These are phyloP conservation scores for Sugiyamaella americana DNA, from an alignment of 805 yeast species.

Conservation along the genomic window DNA sequence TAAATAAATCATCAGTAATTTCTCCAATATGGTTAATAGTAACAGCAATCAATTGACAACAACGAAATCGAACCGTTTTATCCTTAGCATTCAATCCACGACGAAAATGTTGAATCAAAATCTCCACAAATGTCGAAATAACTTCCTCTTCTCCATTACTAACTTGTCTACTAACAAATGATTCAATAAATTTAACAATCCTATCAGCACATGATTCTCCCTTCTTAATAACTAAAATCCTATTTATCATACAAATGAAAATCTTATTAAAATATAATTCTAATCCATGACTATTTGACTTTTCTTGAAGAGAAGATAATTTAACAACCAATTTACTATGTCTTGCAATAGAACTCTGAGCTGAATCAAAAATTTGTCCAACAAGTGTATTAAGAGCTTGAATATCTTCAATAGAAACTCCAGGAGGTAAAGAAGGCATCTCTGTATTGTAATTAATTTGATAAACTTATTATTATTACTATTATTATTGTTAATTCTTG, in stretches of 20 bases:
- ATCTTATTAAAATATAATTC: constrained; percentile 54
- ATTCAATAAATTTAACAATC: constrained; percentile 60
- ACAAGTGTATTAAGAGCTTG: constrained; percentile 14
- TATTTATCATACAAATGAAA: constrained; percentile 58
- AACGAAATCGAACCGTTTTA: constrained; percentile 71
- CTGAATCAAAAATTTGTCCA: constrained; percentile 70
- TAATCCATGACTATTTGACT: constrained; percentile 46
- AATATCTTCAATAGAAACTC: constrained; percentile 16
- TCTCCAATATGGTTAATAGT: constrained; percentile 68
- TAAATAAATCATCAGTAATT: constrained; percentile 65
- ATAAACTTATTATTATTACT: too few species aligned
- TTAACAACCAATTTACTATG: constrained; percentile 69
- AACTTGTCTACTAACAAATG: constrained; percentile 37
- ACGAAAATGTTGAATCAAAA: constrained; percentile 58
- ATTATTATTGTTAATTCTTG: too few species aligned
- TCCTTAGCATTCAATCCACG: constrained; percentile 74
- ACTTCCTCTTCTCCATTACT: constrained; percentile 31
- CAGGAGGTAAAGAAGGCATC: constrained; percentile 11
- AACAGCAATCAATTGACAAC: constrained; percentile 66
- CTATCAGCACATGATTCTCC: constrained; percentile 70
- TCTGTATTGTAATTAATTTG: too few species aligned
- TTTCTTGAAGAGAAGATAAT: constrained; percentile 47
- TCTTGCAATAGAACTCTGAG: constrained; percentile 66
- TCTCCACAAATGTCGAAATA: constrained; percentile 51
- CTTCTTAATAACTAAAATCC: constrained; percentile 60